phyloP scores from a whole-genome alignment of 2,329 filamentous ascomycete genomes.

The Claviceps humidiphila region DNA sequence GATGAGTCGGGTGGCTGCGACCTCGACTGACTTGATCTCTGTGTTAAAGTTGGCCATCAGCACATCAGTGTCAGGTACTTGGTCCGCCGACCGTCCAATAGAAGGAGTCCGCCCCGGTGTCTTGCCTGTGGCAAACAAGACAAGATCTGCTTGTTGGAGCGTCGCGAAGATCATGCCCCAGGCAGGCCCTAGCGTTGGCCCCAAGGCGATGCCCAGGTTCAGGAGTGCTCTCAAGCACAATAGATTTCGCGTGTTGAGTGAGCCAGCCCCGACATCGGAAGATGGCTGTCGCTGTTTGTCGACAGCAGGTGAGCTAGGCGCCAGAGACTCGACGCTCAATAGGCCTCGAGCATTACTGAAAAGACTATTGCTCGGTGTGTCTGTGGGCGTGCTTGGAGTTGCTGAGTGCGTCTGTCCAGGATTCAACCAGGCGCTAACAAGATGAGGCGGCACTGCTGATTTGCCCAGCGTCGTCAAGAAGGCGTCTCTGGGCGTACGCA shows the following conservation, averaged over 20 bases:
- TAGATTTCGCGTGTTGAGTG: conserved; percentile 76
- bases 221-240: conserved; percentile 79
- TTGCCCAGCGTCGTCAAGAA: conserved; percentile 91
- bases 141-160: conserved; percentile 81
- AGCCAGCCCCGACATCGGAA: conserved; percentile 37
- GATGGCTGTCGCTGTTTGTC: conserved; percentile 50
- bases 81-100: conserved; percentile 31
- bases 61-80: conserved; percentile 32
- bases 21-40: conserved; percentile 80
- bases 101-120: conserved; percentile 37
- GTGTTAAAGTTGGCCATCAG: conserved; percentile 56
- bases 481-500: conserved; percentile 79
- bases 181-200: conserved; percentile 69
- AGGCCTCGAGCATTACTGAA: conserved; percentile 60
- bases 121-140: conserved; percentile 55
- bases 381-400: conserved; percentile 32
- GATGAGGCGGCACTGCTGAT: conserved; percentile 76
- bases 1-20: conserved; percentile 71
- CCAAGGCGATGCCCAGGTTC: conserved; percentile 90
- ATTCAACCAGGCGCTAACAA: conserved; percentile 47
- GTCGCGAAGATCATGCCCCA: conserved; percentile 91
- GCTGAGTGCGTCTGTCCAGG: conserved; percentile 29
- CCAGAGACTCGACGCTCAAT: conserved; percentile 59
- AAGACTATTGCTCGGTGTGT: conserved; percentile 37
- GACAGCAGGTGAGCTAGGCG: conserved; percentile 37